Percentiles rank a stretch among this genome's conserved stretches.
These are phyloP conservation scores for Chalciporus sphaerocephalus DNA, from an alignment of 768 basidiomycete species.

Conservation along the genomic window DNA sequence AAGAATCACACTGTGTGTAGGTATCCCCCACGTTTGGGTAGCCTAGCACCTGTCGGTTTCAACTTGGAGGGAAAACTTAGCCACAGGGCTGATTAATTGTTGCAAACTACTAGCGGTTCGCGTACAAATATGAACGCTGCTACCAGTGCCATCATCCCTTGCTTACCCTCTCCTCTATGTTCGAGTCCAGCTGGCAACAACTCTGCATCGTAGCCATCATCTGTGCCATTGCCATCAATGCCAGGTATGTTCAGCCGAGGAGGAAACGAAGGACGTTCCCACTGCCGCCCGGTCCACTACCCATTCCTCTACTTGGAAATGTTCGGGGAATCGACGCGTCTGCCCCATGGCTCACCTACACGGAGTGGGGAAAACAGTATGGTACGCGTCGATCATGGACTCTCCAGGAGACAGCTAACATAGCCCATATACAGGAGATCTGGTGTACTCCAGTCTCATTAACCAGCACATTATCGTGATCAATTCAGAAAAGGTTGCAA, in stretches of 20 bases:
- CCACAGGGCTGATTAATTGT: too few relatives aligned
- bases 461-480: conserved; percentile 25
- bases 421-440: conserved; percentile 18
- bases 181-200: conserved; percentile 7
- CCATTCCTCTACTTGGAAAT: conserved; percentile 20
- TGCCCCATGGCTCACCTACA: conserved; percentile 20
- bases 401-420: background rate
- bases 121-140: conserved; percentile 3
- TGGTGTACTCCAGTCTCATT: conserved; percentile 25
- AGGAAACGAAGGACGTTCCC: conserved; percentile 7
- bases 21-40: conserved; percentile 6
- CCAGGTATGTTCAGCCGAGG: background rate
- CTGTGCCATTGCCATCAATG: conserved; percentile 4
- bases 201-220: conserved; percentile 11
- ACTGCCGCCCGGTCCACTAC: conserved; percentile 20
- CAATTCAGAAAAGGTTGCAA: conserved; percentile 23
- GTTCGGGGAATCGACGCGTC: conserved; percentile 9
- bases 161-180: background rate
- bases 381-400: conserved; percentile 2
- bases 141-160: background rate
- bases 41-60: background rate
- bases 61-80: background rate
- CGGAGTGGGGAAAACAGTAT: conserved; percentile 15
- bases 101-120: background rate
- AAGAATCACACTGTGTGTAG: too few relatives aligned